These are phyloP conservation scores for Ulota crispa DNA, from an alignment of 225 moss, liverwort and hornwort genomes.

Conservation along the genomic window DNA sequence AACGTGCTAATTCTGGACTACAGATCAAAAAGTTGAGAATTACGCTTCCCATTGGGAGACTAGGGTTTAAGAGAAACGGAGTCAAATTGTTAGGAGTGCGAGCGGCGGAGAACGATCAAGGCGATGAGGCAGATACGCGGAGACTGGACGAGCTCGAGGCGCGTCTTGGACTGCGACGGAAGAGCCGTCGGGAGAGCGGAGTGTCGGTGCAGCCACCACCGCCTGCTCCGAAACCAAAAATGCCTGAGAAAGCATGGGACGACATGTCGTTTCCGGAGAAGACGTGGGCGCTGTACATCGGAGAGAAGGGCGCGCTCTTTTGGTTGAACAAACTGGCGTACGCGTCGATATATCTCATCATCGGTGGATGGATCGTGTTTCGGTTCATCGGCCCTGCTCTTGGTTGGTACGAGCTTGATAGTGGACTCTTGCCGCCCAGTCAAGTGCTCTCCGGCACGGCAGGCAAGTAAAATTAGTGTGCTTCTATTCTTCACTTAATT, in stretches of 20 bases:
- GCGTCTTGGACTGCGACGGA: conserved; percentile 76
- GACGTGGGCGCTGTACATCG: conserved; percentile 78
- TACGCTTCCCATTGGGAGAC: background rate
- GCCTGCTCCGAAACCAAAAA: conserved; percentile 32
- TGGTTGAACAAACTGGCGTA: conserved; percentile 97
- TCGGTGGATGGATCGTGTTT: conserved; percentile 93
- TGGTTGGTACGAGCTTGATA: conserved; percentile 90
- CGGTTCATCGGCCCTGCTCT: conserved; percentile 90
- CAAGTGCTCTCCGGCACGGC: conserved; percentile 54
- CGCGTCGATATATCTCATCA: conserved; percentile 66
- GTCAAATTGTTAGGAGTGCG: conserved; percentile 16
- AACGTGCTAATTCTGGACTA: background rate
- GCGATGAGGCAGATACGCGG: conserved; percentile 26
- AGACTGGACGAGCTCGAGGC: conserved; percentile 79
- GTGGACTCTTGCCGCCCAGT: conserved; percentile 69
- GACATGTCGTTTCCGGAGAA: conserved; percentile 68
- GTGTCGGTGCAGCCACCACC: conserved; percentile 9
- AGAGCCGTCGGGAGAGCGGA: conserved; percentile 54
- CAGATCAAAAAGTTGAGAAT: background rate
- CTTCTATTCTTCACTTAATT: background rate
- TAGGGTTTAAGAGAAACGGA: background rate
- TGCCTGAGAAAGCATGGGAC: conserved; percentile 60
- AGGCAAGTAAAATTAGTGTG: conserved; percentile 40
- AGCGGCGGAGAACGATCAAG: conserved; percentile 32
- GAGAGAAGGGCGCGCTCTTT: conserved; percentile 79